These are phyloP conservation scores for Tulasnella sp. DNA, from an alignment of 768 basidiomycete species.

Conservation along the genomic window DNA sequence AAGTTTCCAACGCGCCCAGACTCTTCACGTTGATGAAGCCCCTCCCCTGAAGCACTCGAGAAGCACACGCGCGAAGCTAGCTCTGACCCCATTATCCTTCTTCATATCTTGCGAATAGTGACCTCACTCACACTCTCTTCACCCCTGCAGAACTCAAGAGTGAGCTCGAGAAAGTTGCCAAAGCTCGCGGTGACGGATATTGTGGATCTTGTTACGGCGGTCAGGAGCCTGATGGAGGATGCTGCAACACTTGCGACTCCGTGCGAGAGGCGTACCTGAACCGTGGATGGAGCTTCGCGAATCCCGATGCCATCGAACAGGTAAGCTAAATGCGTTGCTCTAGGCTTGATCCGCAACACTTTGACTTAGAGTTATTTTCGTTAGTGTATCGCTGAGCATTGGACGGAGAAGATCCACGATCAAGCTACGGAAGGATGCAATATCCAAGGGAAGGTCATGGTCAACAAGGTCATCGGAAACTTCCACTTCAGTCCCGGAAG, in stretches of 20 bases:
- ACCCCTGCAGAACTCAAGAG: constrained; percentile 54
- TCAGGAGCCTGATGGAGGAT: constrained; percentile 55
- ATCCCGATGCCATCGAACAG: constrained; percentile 88
- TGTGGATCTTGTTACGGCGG: constrained; percentile 98
- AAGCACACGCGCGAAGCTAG: no score
- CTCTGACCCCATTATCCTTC: no score
- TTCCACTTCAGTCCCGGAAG: constrained; percentile 90
- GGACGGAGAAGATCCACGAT: constrained; percentile 86
- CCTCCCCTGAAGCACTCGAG: no score
- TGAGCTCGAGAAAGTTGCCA: constrained; percentile 71
- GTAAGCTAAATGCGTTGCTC: constrained; percentile 32
- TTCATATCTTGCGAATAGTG: no score
- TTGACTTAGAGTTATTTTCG: neutral
- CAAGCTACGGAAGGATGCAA: constrained; percentile 94
- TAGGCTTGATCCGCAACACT: neutral
- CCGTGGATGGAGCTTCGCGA: constrained; percentile 90
- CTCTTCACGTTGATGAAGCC: no score
- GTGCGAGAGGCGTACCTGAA: constrained; percentile 82
- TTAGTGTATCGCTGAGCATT: constrained; percentile 87
- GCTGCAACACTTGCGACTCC: constrained; percentile 94
- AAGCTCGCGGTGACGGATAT: constrained; percentile 47
- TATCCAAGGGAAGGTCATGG: constrained; percentile 77
- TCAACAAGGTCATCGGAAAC: constrained; percentile 96
- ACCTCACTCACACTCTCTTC: neutral
- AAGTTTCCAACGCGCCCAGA: no score